phyloP scores from a whole-genome alignment of 306 rosid genomes.

The Malus fusca region DNA sequence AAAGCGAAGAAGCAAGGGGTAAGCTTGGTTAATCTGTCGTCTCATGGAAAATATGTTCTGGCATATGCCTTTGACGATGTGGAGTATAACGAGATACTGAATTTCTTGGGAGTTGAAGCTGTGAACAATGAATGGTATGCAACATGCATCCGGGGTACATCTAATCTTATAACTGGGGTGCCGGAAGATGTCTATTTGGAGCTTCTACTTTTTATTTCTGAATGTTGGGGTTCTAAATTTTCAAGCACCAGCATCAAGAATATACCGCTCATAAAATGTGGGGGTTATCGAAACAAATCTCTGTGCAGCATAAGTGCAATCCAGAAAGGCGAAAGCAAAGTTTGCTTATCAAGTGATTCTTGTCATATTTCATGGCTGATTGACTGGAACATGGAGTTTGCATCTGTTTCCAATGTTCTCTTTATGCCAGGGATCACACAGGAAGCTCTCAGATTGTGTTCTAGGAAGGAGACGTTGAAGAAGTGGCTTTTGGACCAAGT shows the following conservation, averaged over 20 bases:
- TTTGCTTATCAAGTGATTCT: slow-evolving; percentile 15
- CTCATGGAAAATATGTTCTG: slow-evolving; percentile 49
- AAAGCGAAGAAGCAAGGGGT: slow-evolving; percentile 29
- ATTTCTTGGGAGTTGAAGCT: slow-evolving; percentile 38
- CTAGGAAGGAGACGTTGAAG: slow-evolving; percentile 15
- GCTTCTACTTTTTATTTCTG: slow-evolving; percentile 45
- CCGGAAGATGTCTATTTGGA: slow-evolving; percentile 41
- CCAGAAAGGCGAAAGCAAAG: not conserved
- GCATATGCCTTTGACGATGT: slow-evolving; percentile 37
- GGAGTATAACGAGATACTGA: slow-evolving; percentile 31
- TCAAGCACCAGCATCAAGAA: slow-evolving; percentile 16
- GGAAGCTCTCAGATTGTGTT: slow-evolving; percentile 16
- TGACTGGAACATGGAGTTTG: slow-evolving; percentile 42
- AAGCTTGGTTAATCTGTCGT: slow-evolving; percentile 39
- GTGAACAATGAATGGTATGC: slow-evolving; percentile 60
- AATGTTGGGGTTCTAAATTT: slow-evolving; percentile 27
- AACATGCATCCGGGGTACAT: slow-evolving; percentile 49
- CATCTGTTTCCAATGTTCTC: slow-evolving; percentile 3
- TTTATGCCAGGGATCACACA: slow-evolving; percentile 57
- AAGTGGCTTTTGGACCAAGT: slow-evolving; percentile 34
- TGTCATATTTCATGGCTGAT: slow-evolving; percentile 46
- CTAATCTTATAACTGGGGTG: slow-evolving; percentile 43
- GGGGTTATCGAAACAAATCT: slow-evolving; percentile 28
- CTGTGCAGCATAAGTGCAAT: slow-evolving; percentile 25
- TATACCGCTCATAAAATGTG: slow-evolving; percentile 45